Evolutionary conservation across 805 yeast species (phyloP).

Genomic region (Komagataella ulmi): DNA sequence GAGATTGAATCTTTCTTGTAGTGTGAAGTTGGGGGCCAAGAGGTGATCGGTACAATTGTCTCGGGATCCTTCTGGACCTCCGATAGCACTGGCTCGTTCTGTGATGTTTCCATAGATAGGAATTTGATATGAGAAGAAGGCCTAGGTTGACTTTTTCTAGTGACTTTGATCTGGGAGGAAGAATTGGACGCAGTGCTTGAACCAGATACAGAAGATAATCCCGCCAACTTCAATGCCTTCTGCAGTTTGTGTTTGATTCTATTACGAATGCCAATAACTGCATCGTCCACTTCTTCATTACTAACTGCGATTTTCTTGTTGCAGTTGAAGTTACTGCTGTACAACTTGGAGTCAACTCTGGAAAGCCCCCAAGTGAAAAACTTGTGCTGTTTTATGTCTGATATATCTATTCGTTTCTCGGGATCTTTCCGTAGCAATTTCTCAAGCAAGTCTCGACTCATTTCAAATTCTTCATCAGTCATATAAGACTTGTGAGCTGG

Average conservation of each 20-base stretch:
- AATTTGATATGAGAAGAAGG: neutral
- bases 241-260: conserved; percentile 39
- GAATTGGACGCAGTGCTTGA: conserved; percentile 1
- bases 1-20: conserved; percentile 8
- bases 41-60: neutral
- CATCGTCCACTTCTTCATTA: conserved; percentile 57
- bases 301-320: conserved; percentile 41
- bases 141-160: neutral
- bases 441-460: conserved; percentile 44
- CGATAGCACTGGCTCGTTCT: neutral
- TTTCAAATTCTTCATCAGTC: conserved; percentile 14
- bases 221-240: conserved; percentile 18
- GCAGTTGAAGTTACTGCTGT: conserved; percentile 14
- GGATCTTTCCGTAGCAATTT: conserved; percentile 64
- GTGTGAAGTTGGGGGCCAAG: conserved; percentile 1
- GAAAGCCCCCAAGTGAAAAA: conserved; percentile 28
- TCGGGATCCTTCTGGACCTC: neutral
- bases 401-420: conserved; percentile 47
- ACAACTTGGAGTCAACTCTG: conserved; percentile 13
- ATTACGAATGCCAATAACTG: conserved; percentile 73
- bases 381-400: conserved; percentile 65
- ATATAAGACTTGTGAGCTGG: conserved; percentile 4
- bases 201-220: neutral
- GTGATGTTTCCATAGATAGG: neutral
- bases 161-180: neutral